Conservation (phyloP, 495 filamentous ascomycete genomes). For the Lasiosphaeriaceae sp. region DNA sequence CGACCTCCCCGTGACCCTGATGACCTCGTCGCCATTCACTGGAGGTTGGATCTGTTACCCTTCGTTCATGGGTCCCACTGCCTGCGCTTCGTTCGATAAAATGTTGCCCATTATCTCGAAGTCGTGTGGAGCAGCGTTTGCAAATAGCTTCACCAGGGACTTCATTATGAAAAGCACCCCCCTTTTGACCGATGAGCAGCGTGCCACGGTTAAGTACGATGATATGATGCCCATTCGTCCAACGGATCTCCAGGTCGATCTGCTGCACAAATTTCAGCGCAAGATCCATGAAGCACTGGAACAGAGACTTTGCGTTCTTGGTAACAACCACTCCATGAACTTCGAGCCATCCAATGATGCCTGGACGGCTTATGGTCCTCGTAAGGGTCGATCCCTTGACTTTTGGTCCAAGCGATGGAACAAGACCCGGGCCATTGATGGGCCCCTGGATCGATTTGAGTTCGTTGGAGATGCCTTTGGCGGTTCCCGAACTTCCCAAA, state of each 20-base stretch:
- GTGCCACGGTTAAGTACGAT: slow-evolving; percentile 16
- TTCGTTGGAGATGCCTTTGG: slow-evolving; percentile 38
- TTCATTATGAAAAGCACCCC: slow-evolving; percentile 22
- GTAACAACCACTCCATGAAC: slow-evolving; percentile 8
- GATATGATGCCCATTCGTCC: slow-evolving; percentile 22
- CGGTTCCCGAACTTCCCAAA: slow-evolving; percentile 27
- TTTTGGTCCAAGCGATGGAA: slow-evolving; percentile 25
- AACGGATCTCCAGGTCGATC: slow-evolving; percentile 9
- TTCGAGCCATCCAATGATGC: slow-evolving; percentile 3
- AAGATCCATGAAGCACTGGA: slow-evolving; percentile 20
- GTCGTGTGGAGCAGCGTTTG: slow-evolving; percentile 24
- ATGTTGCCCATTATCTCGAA: slow-evolving; percentile 12
- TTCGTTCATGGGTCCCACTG: slow-evolving; percentile 5
- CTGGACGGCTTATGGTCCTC: slow-evolving; percentile 10
- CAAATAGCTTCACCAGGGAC: slow-evolving; percentile 12
- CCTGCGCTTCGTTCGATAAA: background rate
- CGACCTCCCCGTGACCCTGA: slow-evolving; percentile 10
- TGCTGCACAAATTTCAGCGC: slow-evolving; percentile 18
- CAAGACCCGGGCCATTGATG: background rate
- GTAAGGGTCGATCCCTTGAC: slow-evolving; percentile 12
- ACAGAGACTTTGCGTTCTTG: slow-evolving; percentile 11
- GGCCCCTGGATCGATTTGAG: slow-evolving; percentile 8
- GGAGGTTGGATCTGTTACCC: slow-evolving; percentile 26
- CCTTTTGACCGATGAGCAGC: slow-evolving; percentile 18
- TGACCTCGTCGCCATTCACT: slow-evolving; percentile 24